Evolutionary conservation across 192 early-diverging fungal genomes (phyloP), one percentile per base, ranked within the genome.

Genomic region (Phycomyces nitens): DNA sequence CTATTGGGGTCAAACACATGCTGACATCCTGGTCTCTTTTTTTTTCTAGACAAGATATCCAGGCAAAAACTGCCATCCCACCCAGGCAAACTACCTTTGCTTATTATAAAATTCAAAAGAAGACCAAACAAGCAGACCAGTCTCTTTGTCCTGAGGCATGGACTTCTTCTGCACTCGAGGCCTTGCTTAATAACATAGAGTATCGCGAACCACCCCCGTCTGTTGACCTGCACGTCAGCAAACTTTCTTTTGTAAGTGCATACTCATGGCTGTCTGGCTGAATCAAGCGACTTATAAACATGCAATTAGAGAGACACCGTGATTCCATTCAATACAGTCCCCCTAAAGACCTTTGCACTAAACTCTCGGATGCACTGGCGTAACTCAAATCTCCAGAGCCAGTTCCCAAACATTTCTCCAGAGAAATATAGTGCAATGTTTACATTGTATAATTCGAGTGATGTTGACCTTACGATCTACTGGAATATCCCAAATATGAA

Each of bases 391-490:
- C 73, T 98, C 43, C 60, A 69, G 1, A 65, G 71, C 14, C 85
- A 87, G 43, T 95, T 89, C 67, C 82, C 93, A 0, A 80, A 74
- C 29, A 81, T 96, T 7, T 72, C 87, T 8, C 68, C 74, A 1
- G 67, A 70, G 4, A 75, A 85, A 34, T 80, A 90, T 22, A 43
- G 68, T 12, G 71, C 77, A 18, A 69, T 91, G 20, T 98, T 98
- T 69, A 86, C 94, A 9, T 70, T 95, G 9, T 98, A 91, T 71
- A 90, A 86, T 64, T 89, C 88, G 8, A 89, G 92, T 64, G 89
- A 95, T 60, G 82, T 96, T 15, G 96, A 98, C 63, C 82, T 98
- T 60, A 78, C 86, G 11, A 64, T 98, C 8, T 89, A 93, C 62
- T 98, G 93, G 93, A 71, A 78, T 74, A 86, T 84, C 51, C 72